A percentile compares a stretch with the other conserved stretches of the same genome.
Conservation (phyloP, 768 basidiomycete species). For the Trametes punicea region DNA sequence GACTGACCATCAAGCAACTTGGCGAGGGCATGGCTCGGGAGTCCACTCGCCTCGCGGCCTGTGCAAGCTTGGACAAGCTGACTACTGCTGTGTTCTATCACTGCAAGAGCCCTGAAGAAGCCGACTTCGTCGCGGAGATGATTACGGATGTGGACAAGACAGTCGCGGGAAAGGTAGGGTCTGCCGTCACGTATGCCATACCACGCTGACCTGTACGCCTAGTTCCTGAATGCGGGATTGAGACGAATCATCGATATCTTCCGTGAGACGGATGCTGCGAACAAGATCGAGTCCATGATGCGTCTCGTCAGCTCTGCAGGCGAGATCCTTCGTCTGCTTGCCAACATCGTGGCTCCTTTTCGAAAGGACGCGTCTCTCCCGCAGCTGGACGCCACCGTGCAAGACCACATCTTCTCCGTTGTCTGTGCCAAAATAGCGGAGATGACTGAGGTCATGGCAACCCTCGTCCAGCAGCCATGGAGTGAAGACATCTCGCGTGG, state of each 20-base stretch:
- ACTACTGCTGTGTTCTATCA: slow-evolving; percentile 67
- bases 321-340: slow-evolving; percentile 66
- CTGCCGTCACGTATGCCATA: background rate
- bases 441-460: slow-evolving; percentile 36
- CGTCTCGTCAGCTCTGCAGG: slow-evolving; percentile 53
- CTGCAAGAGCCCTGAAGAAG: slow-evolving; percentile 74
- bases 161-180: slow-evolving; percentile 64
- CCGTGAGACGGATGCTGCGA: slow-evolving; percentile 30
- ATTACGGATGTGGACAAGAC: slow-evolving; percentile 61
- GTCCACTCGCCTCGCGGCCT: slow-evolving; percentile 49
- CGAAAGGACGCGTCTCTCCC: slow-evolving; percentile 45
- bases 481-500: slow-evolving; percentile 20
- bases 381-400: slow-evolving; percentile 49
- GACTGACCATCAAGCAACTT: slow-evolving; percentile 71
- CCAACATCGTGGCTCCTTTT: slow-evolving; percentile 65
- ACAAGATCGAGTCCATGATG: slow-evolving; percentile 29
- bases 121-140: slow-evolving; percentile 83
- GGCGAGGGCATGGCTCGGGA: slow-evolving; percentile 64
- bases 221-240: slow-evolving; percentile 79
- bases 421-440: slow-evolving; percentile 45
- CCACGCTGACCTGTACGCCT: background rate
- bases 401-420: slow-evolving; percentile 54
- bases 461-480: slow-evolving; percentile 19
- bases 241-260: slow-evolving; percentile 60
- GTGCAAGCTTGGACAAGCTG: slow-evolving; percentile 60